These are phyloP conservation scores for Geranomyces michiganensis DNA, from an alignment of 192 early-diverging fungal genomes.

Conservation along the genomic window DNA sequence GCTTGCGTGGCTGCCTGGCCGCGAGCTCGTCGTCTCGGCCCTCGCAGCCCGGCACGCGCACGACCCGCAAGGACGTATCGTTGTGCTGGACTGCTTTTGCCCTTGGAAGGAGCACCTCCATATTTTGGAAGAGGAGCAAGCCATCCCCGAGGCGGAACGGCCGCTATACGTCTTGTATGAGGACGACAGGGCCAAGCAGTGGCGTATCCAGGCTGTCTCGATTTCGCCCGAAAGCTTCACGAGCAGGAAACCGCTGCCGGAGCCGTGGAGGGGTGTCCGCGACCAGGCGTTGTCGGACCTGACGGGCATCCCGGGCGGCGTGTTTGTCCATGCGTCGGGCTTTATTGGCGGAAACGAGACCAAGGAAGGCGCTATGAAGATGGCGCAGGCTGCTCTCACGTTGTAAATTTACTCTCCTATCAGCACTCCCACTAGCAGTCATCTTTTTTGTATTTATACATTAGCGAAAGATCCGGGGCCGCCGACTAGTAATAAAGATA, in stretches of 20 bases:
- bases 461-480: too few species aligned
- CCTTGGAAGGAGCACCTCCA: slow-evolving; percentile 94
- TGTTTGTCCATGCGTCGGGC: slow-evolving; percentile 87
- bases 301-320: slow-evolving; percentile 73
- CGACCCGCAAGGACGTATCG: slow-evolving; percentile 75
- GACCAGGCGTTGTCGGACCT: slow-evolving; percentile 81
- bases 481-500: too few species aligned
- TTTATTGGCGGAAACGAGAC: slow-evolving; percentile 88
- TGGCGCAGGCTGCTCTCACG: slow-evolving; percentile 66
- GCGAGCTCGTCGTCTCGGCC: slow-evolving; percentile 79
- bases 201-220: slow-evolving; percentile 77
- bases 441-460: too few species aligned
- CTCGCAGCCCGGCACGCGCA: slow-evolving; percentile 58
- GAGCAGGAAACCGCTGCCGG: slow-evolving; percentile 79
- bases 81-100: slow-evolving; percentile 81
- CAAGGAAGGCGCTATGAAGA: slow-evolving; percentile 71
- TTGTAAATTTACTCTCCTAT: slow-evolving; percentile 46
- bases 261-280: slow-evolving; percentile 72
- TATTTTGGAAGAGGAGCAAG: slow-evolving; percentile 44
- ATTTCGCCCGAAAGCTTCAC: slow-evolving; percentile 47
- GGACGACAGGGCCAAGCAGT: slow-evolving; percentile 63
- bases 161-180: slow-evolving; percentile 79
- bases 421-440: too few species aligned
- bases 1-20: slow-evolving; percentile 84
- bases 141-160: slow-evolving; percentile 30